These are phyloP conservation scores for Yamadazyma epiphylla DNA, from an alignment of 1,139 yeast genomes.

Conservation along the genomic window DNA sequence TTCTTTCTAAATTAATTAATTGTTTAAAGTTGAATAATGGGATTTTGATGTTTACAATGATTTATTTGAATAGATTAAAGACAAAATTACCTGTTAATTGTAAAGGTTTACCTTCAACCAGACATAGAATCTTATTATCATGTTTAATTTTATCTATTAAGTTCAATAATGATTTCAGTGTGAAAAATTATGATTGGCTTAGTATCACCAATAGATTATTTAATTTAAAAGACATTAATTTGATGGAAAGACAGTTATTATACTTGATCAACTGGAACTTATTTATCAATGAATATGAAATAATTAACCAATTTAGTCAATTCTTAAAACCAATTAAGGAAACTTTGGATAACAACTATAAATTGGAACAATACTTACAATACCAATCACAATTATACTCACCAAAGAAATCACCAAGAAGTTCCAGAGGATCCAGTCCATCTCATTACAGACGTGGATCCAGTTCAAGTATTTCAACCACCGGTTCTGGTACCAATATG, in stretches of 20 bases:
- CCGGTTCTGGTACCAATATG: conserved; percentile 6
- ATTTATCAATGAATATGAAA: conserved; percentile 51
- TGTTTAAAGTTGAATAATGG: conserved; percentile 76
- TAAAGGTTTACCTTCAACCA: conserved; percentile 72
- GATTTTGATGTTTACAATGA: conserved; percentile 67
- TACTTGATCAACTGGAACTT: conserved; percentile 70
- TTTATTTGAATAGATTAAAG: conserved; percentile 60
- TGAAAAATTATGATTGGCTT: conserved; percentile 77
- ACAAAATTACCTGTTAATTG: conserved; percentile 63
- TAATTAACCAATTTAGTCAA: conserved; percentile 42
- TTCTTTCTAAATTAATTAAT: conserved; percentile 64
- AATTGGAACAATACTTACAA: conserved; percentile 32
- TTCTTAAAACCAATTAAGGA: conserved; percentile 62
- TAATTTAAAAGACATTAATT: conserved; percentile 61
- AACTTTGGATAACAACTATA: conserved; percentile 45
- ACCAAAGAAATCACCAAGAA: conserved; percentile 9
- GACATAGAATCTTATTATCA: conserved; percentile 72
- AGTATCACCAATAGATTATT: conserved; percentile 72
- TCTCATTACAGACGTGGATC: conserved; percentile 12
- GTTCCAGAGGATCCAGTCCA: conserved; percentile 2
- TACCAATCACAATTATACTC: conserved; percentile 15
- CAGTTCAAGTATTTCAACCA: conserved; percentile 4
- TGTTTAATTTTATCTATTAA: conserved; percentile 71
- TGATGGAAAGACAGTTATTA: conserved; percentile 76
- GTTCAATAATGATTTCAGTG: conserved; percentile 73